A percentile compares a stretch with the other conserved stretches of the same genome.
These are phyloP conservation scores for Prunus campanulata DNA, from an alignment of 306 rosid species.

Conservation along the genomic window DNA sequence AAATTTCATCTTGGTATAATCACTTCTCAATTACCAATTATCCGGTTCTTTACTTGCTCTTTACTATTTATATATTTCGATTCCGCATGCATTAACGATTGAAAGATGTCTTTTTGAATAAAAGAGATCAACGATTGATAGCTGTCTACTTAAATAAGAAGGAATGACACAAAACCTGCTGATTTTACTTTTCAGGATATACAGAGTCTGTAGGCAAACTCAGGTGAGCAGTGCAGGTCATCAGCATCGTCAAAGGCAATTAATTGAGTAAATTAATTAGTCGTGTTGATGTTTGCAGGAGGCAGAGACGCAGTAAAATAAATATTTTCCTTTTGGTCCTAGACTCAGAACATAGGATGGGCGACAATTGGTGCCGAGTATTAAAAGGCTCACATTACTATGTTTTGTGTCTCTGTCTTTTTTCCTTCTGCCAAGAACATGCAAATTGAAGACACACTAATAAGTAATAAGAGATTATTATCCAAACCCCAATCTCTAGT, in stretches of 20 bases:
- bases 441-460: neutral
- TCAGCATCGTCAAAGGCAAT: slow-evolving; percentile 3
- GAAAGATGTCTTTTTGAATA: too few relatives aligned
- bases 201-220: neutral
- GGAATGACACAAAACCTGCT: too few relatives aligned
- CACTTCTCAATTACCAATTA: too few relatives aligned
- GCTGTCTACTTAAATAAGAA: too few relatives aligned
- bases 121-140: fast-evolving
- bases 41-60: too few relatives aligned
- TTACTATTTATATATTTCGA: too few relatives aligned
- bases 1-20: too few relatives aligned
- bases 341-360: neutral
- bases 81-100: too few relatives aligned
- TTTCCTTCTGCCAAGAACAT: neutral
- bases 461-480: neutral
- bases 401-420: neutral
- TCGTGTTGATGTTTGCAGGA: neutral
- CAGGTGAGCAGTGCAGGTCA: neutral
- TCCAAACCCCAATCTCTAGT: neutral
- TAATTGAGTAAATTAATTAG: neutral
- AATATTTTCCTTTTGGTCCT: neutral
- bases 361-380: neutral
- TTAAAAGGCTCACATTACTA: slow-evolving; percentile 3
- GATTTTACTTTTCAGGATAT: neutral
- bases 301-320: neutral